Evolutionary conservation across 305 asterid genomes (phyloP).

Genomic region (Coffea humblotiana): DNA sequence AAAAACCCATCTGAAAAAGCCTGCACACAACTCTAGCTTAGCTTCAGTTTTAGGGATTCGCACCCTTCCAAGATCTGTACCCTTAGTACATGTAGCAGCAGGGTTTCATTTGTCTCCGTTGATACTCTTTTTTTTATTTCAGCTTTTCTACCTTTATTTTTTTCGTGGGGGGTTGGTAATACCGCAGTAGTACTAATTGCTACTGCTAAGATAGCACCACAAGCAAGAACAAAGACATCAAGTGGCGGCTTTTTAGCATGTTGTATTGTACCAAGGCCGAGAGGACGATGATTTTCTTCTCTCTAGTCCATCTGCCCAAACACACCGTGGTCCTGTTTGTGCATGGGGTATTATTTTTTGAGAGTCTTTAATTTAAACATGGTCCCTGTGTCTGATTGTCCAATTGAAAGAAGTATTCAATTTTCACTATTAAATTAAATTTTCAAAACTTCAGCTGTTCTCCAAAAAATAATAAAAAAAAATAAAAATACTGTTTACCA

Average conservation of each 20-base stretch:
- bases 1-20: conserved; percentile 28
- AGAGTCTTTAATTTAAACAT: conserved; percentile 10
- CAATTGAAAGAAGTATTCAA: no score
- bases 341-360: conserved; percentile 6
- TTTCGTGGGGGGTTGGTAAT: no score
- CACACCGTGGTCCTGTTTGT: conserved; percentile 11
- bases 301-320: not conserved
- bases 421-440: not conserved
- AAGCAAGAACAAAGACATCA: not conserved
- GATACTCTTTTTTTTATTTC: not conserved
- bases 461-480: not conserved
- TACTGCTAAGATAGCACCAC: not conserved
- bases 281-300: not conserved
- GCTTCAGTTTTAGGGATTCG: conserved; percentile 29
- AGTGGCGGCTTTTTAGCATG: conserved; percentile 21
- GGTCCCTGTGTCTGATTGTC: conserved; percentile 4
- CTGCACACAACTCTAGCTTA: conserved; percentile 22
- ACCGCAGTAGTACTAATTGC: not conserved
- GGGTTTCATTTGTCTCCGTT: not conserved
- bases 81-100: not conserved
- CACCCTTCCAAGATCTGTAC: conserved; percentile 6
- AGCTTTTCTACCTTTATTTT: not conserved
- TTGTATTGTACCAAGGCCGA: conserved; percentile 12
- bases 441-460: not conserved
- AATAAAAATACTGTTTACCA: not conserved